Base-by-base conservation (phyloP, 1,139 yeast genomes). In the Hemisphaericaspora xylofermentans region DNA sequence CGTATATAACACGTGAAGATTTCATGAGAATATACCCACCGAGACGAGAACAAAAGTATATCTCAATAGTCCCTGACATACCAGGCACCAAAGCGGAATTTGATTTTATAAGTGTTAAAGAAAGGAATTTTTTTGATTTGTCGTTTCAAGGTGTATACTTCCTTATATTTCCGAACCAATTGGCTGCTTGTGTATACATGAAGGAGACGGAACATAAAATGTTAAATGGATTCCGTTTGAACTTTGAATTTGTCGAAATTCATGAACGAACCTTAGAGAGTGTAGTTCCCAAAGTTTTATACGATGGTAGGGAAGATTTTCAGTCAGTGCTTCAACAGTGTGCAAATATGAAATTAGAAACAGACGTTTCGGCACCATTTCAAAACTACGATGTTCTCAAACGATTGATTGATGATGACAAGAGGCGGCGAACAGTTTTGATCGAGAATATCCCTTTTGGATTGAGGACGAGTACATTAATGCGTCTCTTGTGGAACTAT, bases 131-230 rank as follows among this genome's bases (percentile, higher is more conserved):
- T 0, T 40, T 53, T 2, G 70, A 63, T 18, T 58, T 82, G 29
- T 50, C 62, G 22, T 73, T 76, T 33, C 60, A 68, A 47, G 71
- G 74, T 36, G 69, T 74, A 2, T 81, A 80, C 54, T 82, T 72
- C 52, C 60, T 83, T 30, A 56, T 77, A 3, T 83, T 83, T 51
- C 64, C 67, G 4, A 60, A 63, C 33, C 57, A 61, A 38, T 63
- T 66, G 25, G 74, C 74, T 17, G 87, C 88, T 0, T 68, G 78
- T 22, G 64, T 66, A 3, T 83, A 74, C 54, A 64, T 62, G 52
- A 51, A 66, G 14, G 84, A 79, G 51, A 76, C 84, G 0, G 45
- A 56, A 4, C 69, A 71, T 4, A 69, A 74, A 38, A 64, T 67
- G 40, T 53, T 82, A 29, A 76, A 81, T 49, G 88, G 88, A 1